Evolutionary conservation across 192 early-diverging fungal species (phyloP).

Genomic region (Entomortierella chlamydospora): DNA sequence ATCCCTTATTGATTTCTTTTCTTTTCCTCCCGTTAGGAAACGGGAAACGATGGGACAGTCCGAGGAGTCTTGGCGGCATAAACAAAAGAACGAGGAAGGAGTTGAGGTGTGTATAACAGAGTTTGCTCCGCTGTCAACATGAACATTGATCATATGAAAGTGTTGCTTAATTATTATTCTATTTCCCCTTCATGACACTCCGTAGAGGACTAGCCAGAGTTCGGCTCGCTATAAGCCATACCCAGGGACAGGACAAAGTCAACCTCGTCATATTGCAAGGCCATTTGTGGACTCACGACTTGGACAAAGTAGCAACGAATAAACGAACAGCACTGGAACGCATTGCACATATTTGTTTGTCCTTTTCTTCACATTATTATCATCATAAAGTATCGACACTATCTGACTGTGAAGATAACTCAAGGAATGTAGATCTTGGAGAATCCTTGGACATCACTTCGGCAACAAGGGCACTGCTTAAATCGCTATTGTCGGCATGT

Average conservation of each 20-base stretch:
- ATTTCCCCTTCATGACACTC: not conserved
- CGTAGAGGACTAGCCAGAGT: not conserved
- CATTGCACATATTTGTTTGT: not conserved
- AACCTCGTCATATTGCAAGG: not conserved
- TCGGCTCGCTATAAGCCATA: slow-evolving; percentile 18
- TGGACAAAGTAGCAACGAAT: slow-evolving; percentile 1
- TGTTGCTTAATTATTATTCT: not conserved
- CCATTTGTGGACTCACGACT: slow-evolving; percentile 19
- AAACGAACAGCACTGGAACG: not conserved
- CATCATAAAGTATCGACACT: not conserved
- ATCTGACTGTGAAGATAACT: not conserved
- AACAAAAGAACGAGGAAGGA: slow-evolving; percentile 5
- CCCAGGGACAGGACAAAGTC: slow-evolving; percentile 1
- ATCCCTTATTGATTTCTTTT: not conserved
- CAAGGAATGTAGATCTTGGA: slow-evolving; percentile 50
- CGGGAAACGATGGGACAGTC: slow-evolving; percentile 9
- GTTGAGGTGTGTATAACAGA: not conserved
- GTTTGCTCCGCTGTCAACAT: not conserved
- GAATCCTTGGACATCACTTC: slow-evolving; percentile 51
- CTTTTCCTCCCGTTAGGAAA: slow-evolving; percentile 16
- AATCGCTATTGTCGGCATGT: slow-evolving; percentile 20
- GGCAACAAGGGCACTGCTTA: slow-evolving; percentile 52
- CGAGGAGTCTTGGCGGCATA: slow-evolving; percentile 5
- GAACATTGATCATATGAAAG: not conserved
- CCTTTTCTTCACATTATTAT: not conserved